These are phyloP conservation scores for Ceratocystis papillata DNA, from an alignment of 2,329 filamentous ascomycete species.

Conservation along the genomic window DNA sequence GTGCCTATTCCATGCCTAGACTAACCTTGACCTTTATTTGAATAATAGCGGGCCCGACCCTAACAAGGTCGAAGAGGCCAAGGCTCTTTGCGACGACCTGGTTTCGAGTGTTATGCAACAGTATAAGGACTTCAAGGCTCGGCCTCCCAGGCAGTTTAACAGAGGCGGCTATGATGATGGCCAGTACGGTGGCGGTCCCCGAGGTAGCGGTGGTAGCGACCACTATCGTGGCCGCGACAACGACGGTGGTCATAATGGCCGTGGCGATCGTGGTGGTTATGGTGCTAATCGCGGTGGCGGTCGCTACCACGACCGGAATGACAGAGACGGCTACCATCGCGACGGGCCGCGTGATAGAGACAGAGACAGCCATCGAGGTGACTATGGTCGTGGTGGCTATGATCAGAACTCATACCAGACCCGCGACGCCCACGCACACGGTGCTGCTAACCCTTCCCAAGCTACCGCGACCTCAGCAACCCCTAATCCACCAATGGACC, in stretches of 20 bases:
- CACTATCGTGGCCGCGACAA: slow-evolving; percentile 29
- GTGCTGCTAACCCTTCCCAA: slow-evolving; percentile 19
- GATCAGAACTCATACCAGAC: slow-evolving; percentile 24
- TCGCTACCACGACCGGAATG: slow-evolving; percentile 12
- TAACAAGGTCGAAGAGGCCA: slow-evolving; percentile 73
- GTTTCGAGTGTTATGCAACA: slow-evolving; percentile 76
- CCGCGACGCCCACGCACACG: slow-evolving; percentile 24
- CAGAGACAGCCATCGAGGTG: slow-evolving; percentile 27
- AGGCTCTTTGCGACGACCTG: slow-evolving; percentile 79
- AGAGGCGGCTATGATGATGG: slow-evolving; percentile 35
- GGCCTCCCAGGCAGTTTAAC: slow-evolving; percentile 57
- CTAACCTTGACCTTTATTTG: slow-evolving; percentile 30
- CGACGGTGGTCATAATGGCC: slow-evolving; percentile 16
- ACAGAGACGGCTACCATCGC: slow-evolving; percentile 26
- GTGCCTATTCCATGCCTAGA: neutral
- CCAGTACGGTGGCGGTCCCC: slow-evolving; percentile 32
- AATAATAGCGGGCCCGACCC: slow-evolving; percentile 66
- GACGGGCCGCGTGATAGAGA: slow-evolving; percentile 28
- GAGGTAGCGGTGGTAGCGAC: slow-evolving; percentile 30
- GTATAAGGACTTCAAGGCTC: slow-evolving; percentile 83
- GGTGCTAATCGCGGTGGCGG: slow-evolving; percentile 26
- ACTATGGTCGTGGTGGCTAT: slow-evolving; percentile 29
- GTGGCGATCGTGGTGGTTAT: slow-evolving; percentile 27
- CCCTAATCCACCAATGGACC: slow-evolving; percentile 25
- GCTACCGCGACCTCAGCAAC: slow-evolving; percentile 29